These are phyloP conservation scores for Boletus pseudo-olivaceus DNA, from an alignment of 768 basidiomycete species.

Conservation along the genomic window DNA sequence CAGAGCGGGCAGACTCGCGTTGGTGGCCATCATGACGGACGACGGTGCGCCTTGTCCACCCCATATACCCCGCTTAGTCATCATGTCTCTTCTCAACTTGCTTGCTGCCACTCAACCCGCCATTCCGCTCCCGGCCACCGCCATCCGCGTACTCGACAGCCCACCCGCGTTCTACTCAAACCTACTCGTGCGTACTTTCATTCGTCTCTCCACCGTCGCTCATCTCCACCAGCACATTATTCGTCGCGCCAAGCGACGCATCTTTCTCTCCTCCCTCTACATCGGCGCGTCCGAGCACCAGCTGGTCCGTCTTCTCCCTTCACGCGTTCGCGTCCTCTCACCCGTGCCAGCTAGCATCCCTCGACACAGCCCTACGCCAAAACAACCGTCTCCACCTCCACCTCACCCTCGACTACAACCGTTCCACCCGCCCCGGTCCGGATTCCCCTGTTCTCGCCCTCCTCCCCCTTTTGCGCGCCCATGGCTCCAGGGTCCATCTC, in stretches of 20 bases:
- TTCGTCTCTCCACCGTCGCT: no score
- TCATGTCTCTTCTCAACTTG: slow-evolving; percentile 14
- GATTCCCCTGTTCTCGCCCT: slow-evolving; percentile 66
- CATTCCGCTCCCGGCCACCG: slow-evolving; percentile 42
- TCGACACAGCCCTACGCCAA: slow-evolving; percentile 54
- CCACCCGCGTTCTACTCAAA: slow-evolving; percentile 56
- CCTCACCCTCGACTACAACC: slow-evolving; percentile 77
- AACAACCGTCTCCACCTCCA: slow-evolving; percentile 64
- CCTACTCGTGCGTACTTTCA: slow-evolving; percentile 46
- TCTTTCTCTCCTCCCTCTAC: slow-evolving; percentile 90
- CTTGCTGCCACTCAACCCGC: slow-evolving; percentile 44
- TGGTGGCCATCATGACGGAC: not conserved
- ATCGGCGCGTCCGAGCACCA: slow-evolving; percentile 76
- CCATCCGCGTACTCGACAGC: slow-evolving; percentile 51
- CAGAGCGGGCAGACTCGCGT: slow-evolving; percentile 1
- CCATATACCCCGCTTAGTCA: slow-evolving; percentile 23
- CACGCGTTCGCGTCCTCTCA: not conserved
- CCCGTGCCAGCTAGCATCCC: slow-evolving; percentile 59
- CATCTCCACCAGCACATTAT: slow-evolving; percentile 62
- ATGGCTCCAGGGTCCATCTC: slow-evolving; percentile 69
- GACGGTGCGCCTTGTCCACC: not conserved
- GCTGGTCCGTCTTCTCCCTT: slow-evolving; percentile 53
- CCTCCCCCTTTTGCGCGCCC: slow-evolving; percentile 67
- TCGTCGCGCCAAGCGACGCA: slow-evolving; percentile 65
- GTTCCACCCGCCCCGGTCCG: slow-evolving; percentile 70